These are phyloP conservation scores for Trichomonascaceae sp. DNA, from an alignment of 1,139 yeast genomes.

Conservation along the genomic window DNA sequence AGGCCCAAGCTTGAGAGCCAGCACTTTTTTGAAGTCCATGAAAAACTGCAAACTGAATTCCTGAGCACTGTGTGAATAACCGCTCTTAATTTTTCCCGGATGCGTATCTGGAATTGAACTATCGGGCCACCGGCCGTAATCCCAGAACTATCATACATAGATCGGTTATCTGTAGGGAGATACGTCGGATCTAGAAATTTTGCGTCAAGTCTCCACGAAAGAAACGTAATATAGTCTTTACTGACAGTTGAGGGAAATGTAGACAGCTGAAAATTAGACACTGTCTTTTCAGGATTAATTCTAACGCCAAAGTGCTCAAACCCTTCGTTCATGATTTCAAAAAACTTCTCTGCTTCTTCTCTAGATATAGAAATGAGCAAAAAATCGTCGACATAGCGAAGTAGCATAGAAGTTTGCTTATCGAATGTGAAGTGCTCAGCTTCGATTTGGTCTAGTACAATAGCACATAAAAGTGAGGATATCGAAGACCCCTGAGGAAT, in stretches of 20 bases:
- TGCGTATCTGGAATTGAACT: background rate
- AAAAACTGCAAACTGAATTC: background rate
- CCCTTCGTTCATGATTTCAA: slow-evolving; percentile 31
- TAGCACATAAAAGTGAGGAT: slow-evolving; percentile 70
- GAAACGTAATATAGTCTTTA: slow-evolving; percentile 11
- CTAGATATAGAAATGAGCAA: slow-evolving; percentile 50
- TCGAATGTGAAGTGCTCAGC: slow-evolving; percentile 21
- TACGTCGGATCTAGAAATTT: slow-evolving; percentile 14
- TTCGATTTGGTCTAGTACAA: slow-evolving; percentile 54
- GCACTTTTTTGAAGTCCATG: slow-evolving; percentile 3
- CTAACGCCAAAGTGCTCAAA: slow-evolving; percentile 54
- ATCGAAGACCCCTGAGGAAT: slow-evolving; percentile 83
- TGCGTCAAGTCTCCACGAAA: slow-evolving; percentile 14
- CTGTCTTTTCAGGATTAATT: slow-evolving; percentile 54
- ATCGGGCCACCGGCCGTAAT: background rate
- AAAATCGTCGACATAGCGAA: slow-evolving; percentile 85
- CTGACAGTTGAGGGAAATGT: background rate
- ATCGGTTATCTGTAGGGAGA: background rate
- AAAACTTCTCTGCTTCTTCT: slow-evolving; percentile 25
- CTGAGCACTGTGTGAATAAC: background rate
- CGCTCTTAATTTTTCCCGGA: background rate
- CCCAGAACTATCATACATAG: slow-evolving; percentile 1
- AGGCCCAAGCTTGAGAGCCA: slow-evolving; percentile 1
- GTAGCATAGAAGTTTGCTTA: slow-evolving; percentile 33
- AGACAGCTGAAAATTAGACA: slow-evolving; percentile 26